Percentiles rank a stretch among this genome's conserved stretches.
phyloP scores from a whole-genome alignment of 306 rosid species.

The Trichosanthes truncata region DNA sequence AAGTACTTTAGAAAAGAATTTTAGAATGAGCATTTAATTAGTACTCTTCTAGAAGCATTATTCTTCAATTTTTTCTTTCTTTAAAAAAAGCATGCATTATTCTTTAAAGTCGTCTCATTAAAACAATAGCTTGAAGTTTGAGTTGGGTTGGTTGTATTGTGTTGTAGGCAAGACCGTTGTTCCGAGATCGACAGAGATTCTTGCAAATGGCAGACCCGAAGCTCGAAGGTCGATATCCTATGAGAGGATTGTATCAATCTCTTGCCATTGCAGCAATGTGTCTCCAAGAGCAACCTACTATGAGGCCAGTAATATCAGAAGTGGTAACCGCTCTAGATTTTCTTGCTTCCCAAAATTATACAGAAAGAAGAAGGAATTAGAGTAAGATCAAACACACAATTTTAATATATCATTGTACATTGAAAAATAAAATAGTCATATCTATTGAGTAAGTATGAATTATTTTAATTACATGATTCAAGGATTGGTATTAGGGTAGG shows the following conservation, averaged over 20 bases:
- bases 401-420: not conserved
- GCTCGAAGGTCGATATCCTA: not conserved
- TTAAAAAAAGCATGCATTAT: no score
- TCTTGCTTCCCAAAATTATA: constrained; percentile 4
- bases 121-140: not conserved
- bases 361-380: not conserved
- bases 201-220: constrained; percentile 8
- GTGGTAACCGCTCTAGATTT: constrained; percentile 7
- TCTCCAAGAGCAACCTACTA: constrained; percentile 6
- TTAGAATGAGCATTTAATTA: no score
- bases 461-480: not conserved
- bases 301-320: constrained; percentile 8
- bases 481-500: not conserved
- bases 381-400: not conserved
- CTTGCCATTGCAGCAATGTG: constrained; percentile 17
- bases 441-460: not conserved
- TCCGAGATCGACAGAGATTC: constrained; percentile 3
- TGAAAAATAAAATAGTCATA: not conserved
- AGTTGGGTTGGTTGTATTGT: not conserved
- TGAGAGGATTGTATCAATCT: constrained; percentile 13
- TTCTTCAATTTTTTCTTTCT: no score
- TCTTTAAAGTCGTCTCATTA: not conserved
- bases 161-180: constrained; percentile 13
- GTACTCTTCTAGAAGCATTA: no score
- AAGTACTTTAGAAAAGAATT: no score